Percentiles rank a stretch among this genome's conserved stretches.
Conservation (phyloP, 2,329 filamentous ascomycete species). For the Fusarium nygamai region DNA sequence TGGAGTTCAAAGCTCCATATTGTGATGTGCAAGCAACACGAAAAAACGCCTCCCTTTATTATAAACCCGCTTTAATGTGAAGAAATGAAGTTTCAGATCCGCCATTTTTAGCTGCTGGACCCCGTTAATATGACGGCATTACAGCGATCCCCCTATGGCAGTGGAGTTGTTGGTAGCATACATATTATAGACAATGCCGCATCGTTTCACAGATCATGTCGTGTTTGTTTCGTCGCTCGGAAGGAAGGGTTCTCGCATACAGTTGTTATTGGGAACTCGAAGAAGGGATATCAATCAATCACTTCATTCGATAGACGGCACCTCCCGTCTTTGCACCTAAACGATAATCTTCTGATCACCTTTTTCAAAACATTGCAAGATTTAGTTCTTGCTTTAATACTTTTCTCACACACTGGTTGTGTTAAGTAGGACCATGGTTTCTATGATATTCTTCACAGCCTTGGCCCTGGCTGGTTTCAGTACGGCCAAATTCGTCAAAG, state of each 20-base stretch:
- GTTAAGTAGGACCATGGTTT: slow-evolving; percentile 23
- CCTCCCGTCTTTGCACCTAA: neutral
- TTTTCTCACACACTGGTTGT: neutral
- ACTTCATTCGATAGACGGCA: neutral
- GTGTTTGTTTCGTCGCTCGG: neutral
- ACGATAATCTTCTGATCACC: neutral
- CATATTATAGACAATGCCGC: slow-evolving; percentile 10
- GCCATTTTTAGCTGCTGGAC: slow-evolving; percentile 15
- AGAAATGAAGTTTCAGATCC: slow-evolving; percentile 34
- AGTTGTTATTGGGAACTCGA: neutral
- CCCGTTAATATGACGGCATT: slow-evolving; percentile 34
- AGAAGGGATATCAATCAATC: neutral
- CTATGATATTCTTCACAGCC: slow-evolving; percentile 11
- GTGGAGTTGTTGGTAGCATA: slow-evolving; percentile 21
- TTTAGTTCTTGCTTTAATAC: neutral
- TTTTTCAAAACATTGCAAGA: neutral
- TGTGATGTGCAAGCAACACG: slow-evolving; percentile 33
- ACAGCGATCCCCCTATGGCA: slow-evolving; percentile 31
- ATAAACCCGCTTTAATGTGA: slow-evolving; percentile 16
- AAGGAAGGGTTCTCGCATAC: neutral
- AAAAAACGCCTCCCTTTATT: slow-evolving; percentile 13
- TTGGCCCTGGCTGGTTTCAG: slow-evolving; percentile 41
- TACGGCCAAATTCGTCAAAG: slow-evolving; percentile 28
- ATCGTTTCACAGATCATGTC: neutral
- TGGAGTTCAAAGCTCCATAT: slow-evolving; percentile 10